Conservation (phyloP, 768 basidiomycete genomes). For the Russula emetica region DNA sequence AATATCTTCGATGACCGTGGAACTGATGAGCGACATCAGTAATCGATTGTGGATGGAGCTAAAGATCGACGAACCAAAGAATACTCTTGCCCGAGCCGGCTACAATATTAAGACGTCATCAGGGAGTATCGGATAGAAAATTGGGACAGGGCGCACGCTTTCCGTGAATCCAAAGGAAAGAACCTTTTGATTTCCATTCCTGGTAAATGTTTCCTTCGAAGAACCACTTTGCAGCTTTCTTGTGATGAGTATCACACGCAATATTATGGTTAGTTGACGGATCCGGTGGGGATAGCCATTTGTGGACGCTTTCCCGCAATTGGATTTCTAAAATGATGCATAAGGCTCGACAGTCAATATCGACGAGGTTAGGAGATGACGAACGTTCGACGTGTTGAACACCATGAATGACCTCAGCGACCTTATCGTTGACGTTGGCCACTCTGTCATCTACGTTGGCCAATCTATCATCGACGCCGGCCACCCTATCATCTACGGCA, state of each 20-base stretch:
- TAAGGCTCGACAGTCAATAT: neutral
- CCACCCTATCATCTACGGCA: too few species aligned
- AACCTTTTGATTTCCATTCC: neutral
- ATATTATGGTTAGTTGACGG: conserved; percentile 1
- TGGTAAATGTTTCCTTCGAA: neutral
- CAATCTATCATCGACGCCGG: too few species aligned
- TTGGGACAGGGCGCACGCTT: neutral
- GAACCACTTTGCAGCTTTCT: neutral
- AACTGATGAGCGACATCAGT: neutral
- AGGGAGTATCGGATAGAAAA: neutral
- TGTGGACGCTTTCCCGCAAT: neutral
- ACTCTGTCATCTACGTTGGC: too few species aligned
- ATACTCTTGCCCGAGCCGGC: neutral
- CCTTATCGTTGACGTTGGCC: neutral
- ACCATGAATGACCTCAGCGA: neutral
- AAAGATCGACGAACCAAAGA: neutral
- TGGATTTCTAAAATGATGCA: neutral
- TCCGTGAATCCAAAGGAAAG: neutral
- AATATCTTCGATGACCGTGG: neutral
- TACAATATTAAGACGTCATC: neutral
- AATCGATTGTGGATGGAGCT: neutral
- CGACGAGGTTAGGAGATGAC: neutral
- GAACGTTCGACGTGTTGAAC: neutral
- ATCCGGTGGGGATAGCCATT: conserved; percentile 1
- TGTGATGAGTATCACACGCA: neutral